A percentile compares a stretch with the other conserved stretches of the same genome.
Conservation (phyloP, 1,139 yeast genomes). For the Protomyces inouyei region DNA sequence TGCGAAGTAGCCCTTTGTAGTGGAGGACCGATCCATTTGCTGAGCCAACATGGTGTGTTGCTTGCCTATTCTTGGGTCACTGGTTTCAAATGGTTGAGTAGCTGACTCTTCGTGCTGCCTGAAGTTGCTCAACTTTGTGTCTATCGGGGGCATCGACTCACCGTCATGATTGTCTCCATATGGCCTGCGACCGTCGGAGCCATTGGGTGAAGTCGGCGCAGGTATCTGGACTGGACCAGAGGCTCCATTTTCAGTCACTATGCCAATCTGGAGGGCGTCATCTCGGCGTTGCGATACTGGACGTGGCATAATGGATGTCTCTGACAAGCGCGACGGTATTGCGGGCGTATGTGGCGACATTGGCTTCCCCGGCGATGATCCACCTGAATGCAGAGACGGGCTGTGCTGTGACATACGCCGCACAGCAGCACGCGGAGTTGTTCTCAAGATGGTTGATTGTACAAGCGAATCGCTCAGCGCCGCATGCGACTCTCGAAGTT, state of each 20-base stretch:
- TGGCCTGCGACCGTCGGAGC: slow-evolving; percentile 27
- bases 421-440: slow-evolving; percentile 33
- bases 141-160: neutral
- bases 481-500: slow-evolving; percentile 47
- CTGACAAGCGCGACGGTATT: slow-evolving; percentile 40
- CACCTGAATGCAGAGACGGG: slow-evolving; percentile 16
- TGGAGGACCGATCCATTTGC: neutral
- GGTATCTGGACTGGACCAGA: neutral
- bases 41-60: neutral
- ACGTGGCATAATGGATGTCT: slow-evolving; percentile 30
- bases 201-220: neutral
- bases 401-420: slow-evolving; percentile 40
- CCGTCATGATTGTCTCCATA: neutral
- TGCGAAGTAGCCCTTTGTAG: neutral
- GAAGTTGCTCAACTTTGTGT: too few relatives aligned
- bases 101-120: too few relatives aligned
- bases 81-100: too few relatives aligned
- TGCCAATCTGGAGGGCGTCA: neutral
- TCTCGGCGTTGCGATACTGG: neutral
- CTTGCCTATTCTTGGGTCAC: neutral
- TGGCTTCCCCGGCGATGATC: slow-evolving; percentile 27
- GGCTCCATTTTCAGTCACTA: neutral
- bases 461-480: slow-evolving; percentile 40
- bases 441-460: slow-evolving; percentile 25
- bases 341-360: slow-evolving; percentile 37